Base-by-base conservation (phyloP, 441 rosid genomes). In the Brassica hybrid region DNA sequence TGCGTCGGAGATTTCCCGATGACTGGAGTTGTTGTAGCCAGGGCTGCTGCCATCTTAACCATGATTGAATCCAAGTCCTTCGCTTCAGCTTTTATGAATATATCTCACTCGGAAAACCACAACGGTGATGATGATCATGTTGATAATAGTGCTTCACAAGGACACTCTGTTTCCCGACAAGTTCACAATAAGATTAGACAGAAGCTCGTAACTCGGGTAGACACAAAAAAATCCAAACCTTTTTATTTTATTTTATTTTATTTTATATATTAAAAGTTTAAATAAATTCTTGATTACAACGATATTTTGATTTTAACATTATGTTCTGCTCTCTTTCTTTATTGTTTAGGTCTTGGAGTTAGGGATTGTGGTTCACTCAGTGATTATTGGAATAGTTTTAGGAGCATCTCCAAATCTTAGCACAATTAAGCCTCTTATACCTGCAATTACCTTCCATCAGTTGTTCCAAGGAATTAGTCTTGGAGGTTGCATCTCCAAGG, bases 381-480 rank as follows among this genome's bases (percentile, higher is more conserved):
- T 86, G 56, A 86, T 88, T 0, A 85, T 86, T 67, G 88, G 88
- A 21, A 70, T 83, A 25, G 79, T 88, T 1, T 7, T 86, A 8
- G 92, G 88, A 66, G 84, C 85, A 0, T 86, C 92, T 2, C 79
- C 76, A 45, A 73, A 69, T 71, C 68, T 73, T 7, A 79, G 79
- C 66, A 79, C 86, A 36, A 81, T 88, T 45, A 84, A 78, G 71
- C 88, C 89, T 43, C 82, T 88, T 14, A 34, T 86, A 12, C 85
- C 82, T 5, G 92, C 88, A 3, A 66, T 88, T 12, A 81, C 84
- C 9, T 86, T 88, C 69, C 92, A 88, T 74, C 92, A 88, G 43
- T 76, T 86, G 75, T 86, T 88, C 16, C 88, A 86, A 79, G 90
- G 92, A 21, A 80, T 85, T 81, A 85, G 85, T 3, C 90, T 83